phyloP scores from a whole-genome alignment of 78 protist genomes.

The Chrysochromulina parva region DNA sequence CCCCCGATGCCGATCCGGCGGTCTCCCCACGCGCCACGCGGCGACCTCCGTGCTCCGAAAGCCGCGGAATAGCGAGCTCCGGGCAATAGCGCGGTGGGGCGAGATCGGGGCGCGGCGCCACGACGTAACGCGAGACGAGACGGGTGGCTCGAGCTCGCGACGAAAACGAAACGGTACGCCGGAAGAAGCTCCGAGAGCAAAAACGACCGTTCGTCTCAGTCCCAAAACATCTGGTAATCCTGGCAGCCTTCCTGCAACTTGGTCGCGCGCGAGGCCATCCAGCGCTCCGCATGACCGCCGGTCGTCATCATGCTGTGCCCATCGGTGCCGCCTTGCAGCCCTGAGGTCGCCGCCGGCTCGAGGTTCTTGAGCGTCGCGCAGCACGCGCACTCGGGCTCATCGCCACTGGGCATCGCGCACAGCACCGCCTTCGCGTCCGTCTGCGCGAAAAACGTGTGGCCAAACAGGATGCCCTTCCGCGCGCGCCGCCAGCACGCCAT shows the following conservation, averaged over 20 bases:
- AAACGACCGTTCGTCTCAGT: neutral
- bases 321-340: neutral
- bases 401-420: neutral
- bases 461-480: neutral
- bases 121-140: too few relatives aligned
- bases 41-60: too few relatives aligned
- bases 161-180: too few relatives aligned
- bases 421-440: neutral
- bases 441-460: constrained; percentile 1
- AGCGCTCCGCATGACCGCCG: too few relatives aligned
- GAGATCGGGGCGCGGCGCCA: too few relatives aligned
- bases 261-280: neutral
- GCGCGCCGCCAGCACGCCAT: neutral
- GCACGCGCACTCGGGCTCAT: neutral
- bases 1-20: too few relatives aligned
- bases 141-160: too few relatives aligned
- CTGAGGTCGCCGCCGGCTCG: neutral
- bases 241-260: neutral
- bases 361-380: neutral
- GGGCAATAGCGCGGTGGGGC: too few relatives aligned
- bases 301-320: neutral
- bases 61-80: too few relatives aligned
- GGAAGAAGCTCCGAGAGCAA: too few relatives aligned
- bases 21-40: too few relatives aligned
- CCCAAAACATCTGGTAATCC: constrained; percentile 14